Conservation (phyloP, 768 basidiomycete genomes). For the Lactarius trivialis region DNA sequence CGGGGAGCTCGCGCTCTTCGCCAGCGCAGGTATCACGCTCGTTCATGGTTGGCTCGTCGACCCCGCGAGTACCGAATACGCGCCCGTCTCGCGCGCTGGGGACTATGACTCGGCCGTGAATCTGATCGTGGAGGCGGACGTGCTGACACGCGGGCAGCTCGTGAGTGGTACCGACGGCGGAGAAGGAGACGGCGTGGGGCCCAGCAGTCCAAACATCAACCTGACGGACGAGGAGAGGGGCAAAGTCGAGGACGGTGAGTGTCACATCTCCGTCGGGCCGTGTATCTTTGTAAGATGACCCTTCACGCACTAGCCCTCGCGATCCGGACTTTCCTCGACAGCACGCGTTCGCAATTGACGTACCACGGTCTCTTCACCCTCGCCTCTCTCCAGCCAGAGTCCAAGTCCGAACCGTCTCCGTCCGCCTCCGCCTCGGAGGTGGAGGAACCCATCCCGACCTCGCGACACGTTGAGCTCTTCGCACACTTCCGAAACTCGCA, state of each 20-base stretch:
- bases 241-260: constrained; percentile 67
- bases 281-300: not conserved
- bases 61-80: constrained; percentile 53
- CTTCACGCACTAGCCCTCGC: constrained; percentile 46
- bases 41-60: constrained; percentile 90
- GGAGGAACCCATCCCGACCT: not conserved
- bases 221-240: constrained; percentile 46
- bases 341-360: constrained; percentile 74
- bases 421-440: not conserved
- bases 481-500: constrained; percentile 90
- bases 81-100: constrained; percentile 42
- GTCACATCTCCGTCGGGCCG: not conserved
- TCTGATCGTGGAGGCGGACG: constrained; percentile 74
- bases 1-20: constrained; percentile 80
- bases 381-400: constrained; percentile 30
- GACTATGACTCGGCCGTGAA: constrained; percentile 74
- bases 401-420: not conserved
- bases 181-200: not conserved
- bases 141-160: constrained; percentile 57
- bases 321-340: constrained; percentile 61
- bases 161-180: constrained; percentile 37
- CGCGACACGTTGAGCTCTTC: constrained; percentile 38
- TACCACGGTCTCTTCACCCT: constrained; percentile 84
- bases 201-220: constrained; percentile 15
- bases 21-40: constrained; percentile 72